These are phyloP conservation scores for Eucalyptus regnans DNA, from an alignment of 345 rosid genomes.

Conservation along the genomic window DNA sequence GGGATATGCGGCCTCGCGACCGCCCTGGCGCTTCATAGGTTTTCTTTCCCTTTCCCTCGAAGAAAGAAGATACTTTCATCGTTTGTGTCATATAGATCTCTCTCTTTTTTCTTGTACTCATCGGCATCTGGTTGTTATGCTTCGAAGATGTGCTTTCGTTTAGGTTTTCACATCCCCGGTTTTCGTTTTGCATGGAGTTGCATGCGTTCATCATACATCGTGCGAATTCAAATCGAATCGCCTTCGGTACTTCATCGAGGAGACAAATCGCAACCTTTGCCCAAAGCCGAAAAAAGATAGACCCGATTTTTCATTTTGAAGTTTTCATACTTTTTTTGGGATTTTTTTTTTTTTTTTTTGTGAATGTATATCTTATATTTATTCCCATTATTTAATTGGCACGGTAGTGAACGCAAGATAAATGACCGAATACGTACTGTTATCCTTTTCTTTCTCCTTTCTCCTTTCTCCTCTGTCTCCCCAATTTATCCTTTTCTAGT, in stretches of 20 bases:
- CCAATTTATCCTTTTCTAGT: not conserved
- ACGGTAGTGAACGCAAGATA: not conserved
- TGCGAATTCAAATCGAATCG: not conserved
- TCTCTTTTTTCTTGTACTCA: not conserved
- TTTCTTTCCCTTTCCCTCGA: not conserved
- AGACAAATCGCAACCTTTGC: not conserved
- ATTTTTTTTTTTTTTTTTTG: too few species aligned
- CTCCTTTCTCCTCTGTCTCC: not conserved
- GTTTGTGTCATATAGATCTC: not conserved
- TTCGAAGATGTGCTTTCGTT: not conserved
- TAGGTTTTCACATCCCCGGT: not conserved
- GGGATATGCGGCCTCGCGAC: slow-evolving; percentile 62
- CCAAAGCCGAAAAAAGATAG: not conserved
- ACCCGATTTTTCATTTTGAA: not conserved
- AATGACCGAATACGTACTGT: not conserved
- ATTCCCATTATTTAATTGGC: too few species aligned
- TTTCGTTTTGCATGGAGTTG: not conserved
- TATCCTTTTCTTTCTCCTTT: not conserved
- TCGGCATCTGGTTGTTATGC: not conserved
- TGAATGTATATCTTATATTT: too few species aligned
- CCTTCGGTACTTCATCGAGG: not conserved
- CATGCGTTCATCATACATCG: not conserved
- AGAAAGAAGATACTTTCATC: not conserved
- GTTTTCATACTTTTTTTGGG: not conserved
- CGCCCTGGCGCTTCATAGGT: slow-evolving; percentile 57